Conservation (phyloP, 331 rosid genomes). For the Cydonia oblonga region DNA sequence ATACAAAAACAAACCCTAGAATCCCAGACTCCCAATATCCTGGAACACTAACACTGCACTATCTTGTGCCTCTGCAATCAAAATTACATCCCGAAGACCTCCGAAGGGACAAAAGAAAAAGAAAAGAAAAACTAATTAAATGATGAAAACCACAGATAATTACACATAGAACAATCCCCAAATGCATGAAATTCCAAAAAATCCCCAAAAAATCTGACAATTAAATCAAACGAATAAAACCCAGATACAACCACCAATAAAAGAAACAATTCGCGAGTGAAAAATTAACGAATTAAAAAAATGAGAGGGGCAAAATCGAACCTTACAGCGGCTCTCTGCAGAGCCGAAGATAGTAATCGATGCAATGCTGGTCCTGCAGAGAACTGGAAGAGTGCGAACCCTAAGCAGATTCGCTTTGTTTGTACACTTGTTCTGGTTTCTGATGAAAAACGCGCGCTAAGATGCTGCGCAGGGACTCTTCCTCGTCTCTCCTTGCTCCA, state of each 20-base stretch:
- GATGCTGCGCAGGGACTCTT: neutral
- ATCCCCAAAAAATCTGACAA: neutral
- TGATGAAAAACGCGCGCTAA: neutral
- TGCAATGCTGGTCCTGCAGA: neutral
- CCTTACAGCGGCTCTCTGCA: neutral
- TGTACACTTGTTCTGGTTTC: neutral
- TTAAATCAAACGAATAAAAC: neutral
- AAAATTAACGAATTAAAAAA: neutral
- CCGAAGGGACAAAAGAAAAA: neutral
- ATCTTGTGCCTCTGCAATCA: neutral
- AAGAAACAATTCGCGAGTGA: neutral
- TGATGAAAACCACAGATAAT: neutral
- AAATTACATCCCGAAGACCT: neutral
- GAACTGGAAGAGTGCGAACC: neutral
- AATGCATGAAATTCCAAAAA: neutral
- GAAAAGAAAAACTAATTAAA: neutral
- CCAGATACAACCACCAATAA: neutral
- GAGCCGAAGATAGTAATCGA: neutral
- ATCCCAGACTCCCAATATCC: neutral
- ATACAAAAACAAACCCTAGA: neutral
- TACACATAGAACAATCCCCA: neutral
- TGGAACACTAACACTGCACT: neutral
- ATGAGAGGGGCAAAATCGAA: neutral
- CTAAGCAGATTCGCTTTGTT: neutral
- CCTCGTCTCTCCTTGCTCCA: neutral